A percentile compares a stretch with the other conserved stretches of the same genome.
Conservation (phyloP, 1,139 yeast species). For the Lodderomyces oxycetoniae region DNA sequence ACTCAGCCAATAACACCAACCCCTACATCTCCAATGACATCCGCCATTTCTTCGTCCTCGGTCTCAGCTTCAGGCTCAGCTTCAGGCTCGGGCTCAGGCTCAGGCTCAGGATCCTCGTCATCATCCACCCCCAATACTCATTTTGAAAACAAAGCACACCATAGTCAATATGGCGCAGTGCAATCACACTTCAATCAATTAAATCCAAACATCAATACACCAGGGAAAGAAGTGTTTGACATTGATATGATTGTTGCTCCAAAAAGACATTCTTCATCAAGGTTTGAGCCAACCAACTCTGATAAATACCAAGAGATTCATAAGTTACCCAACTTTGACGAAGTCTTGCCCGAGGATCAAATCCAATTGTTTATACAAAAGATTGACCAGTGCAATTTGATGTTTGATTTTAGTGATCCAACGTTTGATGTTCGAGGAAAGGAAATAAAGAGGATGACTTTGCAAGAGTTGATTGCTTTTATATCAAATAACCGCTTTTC, state of each 20-base stretch:
- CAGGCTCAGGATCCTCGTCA: constrained; percentile 6
- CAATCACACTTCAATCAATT: constrained; percentile 31
- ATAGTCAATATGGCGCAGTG: constrained; percentile 23
- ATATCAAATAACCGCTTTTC: constrained; percentile 77
- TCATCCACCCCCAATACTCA: no score
- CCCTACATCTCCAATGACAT: constrained; percentile 25
- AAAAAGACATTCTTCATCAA: constrained; percentile 87
- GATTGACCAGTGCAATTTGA: constrained; percentile 88
- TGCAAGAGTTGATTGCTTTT: constrained; percentile 85
- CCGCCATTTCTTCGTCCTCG: no score
- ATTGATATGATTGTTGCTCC: constrained; percentile 59
- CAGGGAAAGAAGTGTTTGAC: constrained; percentile 40
- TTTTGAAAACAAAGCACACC: constrained; percentile 18
- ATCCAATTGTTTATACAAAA: constrained; percentile 78
- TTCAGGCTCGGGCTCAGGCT: no score
- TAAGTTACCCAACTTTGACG: constrained; percentile 83
- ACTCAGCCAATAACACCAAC: constrained; percentile 30
- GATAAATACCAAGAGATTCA: constrained; percentile 64
- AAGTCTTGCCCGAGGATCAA: constrained; percentile 83
- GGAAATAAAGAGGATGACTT: constrained; percentile 80
- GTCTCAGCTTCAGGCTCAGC: no score
- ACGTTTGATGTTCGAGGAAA: constrained; percentile 89
- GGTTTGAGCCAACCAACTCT: constrained; percentile 76
- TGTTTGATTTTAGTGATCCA: constrained; percentile 93
- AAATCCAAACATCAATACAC: constrained; percentile 41